A percentile compares a stretch with the other conserved stretches of the same genome.
Evolutionary conservation across 176 grass and related monocot species (phyloP).

Genomic region (Phragmites australis): DNA sequence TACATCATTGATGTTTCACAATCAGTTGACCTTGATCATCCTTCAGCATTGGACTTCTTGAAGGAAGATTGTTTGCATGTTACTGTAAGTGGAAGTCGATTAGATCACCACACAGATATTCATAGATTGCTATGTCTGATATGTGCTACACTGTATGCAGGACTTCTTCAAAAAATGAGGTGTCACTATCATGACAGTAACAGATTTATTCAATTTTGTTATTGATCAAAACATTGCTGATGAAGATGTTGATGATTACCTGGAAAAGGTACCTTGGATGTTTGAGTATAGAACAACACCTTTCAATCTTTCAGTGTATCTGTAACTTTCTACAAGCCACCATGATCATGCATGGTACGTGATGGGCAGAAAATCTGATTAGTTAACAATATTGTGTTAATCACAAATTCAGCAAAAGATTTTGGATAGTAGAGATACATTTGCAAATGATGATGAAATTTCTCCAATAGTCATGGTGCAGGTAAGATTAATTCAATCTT

Average conservation of each 20-base stretch:
- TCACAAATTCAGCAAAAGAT: conserved; percentile 82
- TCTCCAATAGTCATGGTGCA: conserved; percentile 78
- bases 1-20: conserved; percentile 99
- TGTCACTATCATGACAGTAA: conserved; percentile 78
- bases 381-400: conserved; percentile 25
- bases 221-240: conserved; percentile 75
- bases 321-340: background rate
- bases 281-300: background rate
- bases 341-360: background rate
- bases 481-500: conserved; percentile 49
- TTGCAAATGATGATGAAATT: conserved; percentile 61
- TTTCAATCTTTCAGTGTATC: conserved; percentile 23
- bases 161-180: conserved; percentile 91
- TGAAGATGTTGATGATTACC: conserved; percentile 79
- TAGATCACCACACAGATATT: background rate
- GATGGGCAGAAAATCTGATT: background rate
- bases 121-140: background rate
- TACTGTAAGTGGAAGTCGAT: conserved; percentile 58
- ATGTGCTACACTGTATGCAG: conserved; percentile 39
- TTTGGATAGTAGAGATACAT: conserved; percentile 62
- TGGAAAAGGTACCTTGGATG: conserved; percentile 72
- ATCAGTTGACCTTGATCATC: conserved; percentile 93
- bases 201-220: conserved; percentile 88
- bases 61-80: conserved; percentile 99
- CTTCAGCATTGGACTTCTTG: conserved; percentile 78